A percentile compares a stretch with the other conserved stretches of the same genome.
Evolutionary conservation across 1,284 basidiomycete genomes (phyloP).

Genomic region (Trametes versicolor): DNA sequence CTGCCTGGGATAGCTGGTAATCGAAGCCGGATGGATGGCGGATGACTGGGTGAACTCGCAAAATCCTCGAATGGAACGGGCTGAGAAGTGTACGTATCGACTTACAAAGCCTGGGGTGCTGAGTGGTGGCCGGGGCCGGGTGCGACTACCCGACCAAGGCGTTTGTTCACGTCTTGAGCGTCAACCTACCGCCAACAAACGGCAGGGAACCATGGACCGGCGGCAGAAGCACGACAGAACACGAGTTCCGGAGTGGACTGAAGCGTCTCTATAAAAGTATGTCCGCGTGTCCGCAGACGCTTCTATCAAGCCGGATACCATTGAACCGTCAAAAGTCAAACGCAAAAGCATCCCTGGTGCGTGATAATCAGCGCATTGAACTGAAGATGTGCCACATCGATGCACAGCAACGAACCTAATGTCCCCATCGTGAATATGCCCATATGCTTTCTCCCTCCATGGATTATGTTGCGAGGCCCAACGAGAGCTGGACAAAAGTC

Average conservation of each 20-base stretch:
- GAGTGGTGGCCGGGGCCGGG: no score
- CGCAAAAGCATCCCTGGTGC: background rate
- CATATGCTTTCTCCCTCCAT: background rate
- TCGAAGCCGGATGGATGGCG: no score
- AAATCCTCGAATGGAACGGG: no score
- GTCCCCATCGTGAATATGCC: background rate
- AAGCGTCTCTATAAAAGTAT: background rate
- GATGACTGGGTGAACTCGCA: no score
- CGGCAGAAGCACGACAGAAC: background rate
- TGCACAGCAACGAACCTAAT: conserved; percentile 11
- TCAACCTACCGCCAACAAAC: no score
- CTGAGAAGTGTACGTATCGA: no score
- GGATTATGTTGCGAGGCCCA: conserved; percentile 2
- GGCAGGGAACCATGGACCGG: background rate
- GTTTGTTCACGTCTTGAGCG: no score
- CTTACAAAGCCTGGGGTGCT: no score
- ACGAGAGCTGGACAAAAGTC: conserved; percentile 24
- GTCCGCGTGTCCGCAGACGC: background rate
- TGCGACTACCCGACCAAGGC: no score
- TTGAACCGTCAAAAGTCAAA: background rate
- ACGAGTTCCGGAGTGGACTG: background rate
- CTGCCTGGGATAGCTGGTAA: background rate
- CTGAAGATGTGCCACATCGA: background rate
- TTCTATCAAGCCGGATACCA: conserved; percentile 2
- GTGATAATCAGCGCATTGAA: background rate